Evolutionary conservation across 805 yeast genomes (phyloP).

Genomic region (Maudiozyma turicensis): DNA sequence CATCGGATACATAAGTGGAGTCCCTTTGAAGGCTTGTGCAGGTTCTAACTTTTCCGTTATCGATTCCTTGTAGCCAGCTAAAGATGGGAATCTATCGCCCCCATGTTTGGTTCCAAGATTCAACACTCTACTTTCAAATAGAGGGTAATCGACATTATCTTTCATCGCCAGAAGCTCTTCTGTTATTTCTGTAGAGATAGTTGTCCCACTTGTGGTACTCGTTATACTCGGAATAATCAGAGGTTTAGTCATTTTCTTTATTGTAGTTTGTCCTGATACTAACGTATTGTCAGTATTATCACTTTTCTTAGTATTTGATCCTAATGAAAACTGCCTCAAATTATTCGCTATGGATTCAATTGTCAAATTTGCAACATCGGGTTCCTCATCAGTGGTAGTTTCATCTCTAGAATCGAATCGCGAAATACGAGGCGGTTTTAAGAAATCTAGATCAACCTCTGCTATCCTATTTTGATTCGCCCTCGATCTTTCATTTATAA

Average conservation of each 20-base stretch:
- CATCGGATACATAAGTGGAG: neutral
- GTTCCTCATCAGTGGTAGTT: constrained; percentile 12
- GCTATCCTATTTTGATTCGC: neutral
- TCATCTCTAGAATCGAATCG: constrained; percentile 1
- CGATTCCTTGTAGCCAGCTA: neutral
- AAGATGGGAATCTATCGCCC: neutral
- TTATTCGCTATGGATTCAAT: constrained; percentile 8
- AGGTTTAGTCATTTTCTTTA: neutral
- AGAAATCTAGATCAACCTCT: neutral
- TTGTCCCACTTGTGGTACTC: neutral
- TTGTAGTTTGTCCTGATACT: neutral
- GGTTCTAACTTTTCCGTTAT: neutral
- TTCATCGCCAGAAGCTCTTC: neutral
- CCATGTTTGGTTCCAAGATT: neutral
- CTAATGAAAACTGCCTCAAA: constrained; percentile 8
- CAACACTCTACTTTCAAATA: neutral
- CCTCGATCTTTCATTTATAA: neutral
- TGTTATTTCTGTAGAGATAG: neutral
- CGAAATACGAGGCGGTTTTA: constrained; percentile 5
- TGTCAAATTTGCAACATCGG: constrained; percentile 8
- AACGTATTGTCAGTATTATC: neutral
- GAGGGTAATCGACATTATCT: neutral
- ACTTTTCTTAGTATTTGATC: constrained; percentile 1
- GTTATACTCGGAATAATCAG: neutral
- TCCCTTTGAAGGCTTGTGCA: neutral